phyloP scores from a whole-genome alignment of 1,284 basidiomycete genomes.

The Athelia psychrophila region DNA sequence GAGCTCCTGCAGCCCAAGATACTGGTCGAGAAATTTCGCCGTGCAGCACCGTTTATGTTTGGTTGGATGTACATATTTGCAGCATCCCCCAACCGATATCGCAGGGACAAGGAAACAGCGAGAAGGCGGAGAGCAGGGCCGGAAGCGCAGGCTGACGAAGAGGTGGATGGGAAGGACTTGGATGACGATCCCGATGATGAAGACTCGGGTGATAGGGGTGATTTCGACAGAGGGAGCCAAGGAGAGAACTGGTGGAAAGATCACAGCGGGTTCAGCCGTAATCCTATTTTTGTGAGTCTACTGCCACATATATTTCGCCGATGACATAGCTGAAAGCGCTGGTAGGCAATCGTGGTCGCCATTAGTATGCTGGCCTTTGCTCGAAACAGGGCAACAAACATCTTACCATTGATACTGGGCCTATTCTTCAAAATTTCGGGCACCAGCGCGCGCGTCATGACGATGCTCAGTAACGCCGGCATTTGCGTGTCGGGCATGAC shows the following conservation, averaged over 20 bases:
- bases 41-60: slow-evolving; percentile 6
- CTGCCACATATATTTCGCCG: not conserved
- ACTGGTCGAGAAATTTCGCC: slow-evolving; percentile 4
- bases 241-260: not conserved
- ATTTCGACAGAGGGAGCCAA: slow-evolving; percentile 5
- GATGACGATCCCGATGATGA: slow-evolving; percentile 5
- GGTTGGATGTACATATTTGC: slow-evolving; percentile 3
- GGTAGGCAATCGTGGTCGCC: slow-evolving; percentile 15
- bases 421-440: slow-evolving; percentile 25
- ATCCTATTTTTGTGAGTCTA: slow-evolving; percentile 10
- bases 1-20: slow-evolving; percentile 2
- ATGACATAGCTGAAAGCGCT: no score
- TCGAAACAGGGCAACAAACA: slow-evolving; percentile 24
- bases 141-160: not conserved
- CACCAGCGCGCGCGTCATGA: slow-evolving; percentile 22
- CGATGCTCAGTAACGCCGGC: slow-evolving; percentile 22
- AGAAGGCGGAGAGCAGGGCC: not conserved
- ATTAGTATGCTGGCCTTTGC: slow-evolving; percentile 22
- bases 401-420: slow-evolving; percentile 21
- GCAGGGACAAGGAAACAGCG: not conserved
- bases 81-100: slow-evolving; percentile 7
- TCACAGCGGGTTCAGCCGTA: slow-evolving; percentile 10
- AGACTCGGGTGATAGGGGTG: slow-evolving; percentile 11
- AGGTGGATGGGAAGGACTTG: slow-evolving; percentile 1
- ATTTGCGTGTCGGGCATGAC: slow-evolving; percentile 12